Percentiles rank a stretch among this genome's conserved stretches.
Conservation (phyloP, 208 protist species). For the Porcisia deanei region DNA sequence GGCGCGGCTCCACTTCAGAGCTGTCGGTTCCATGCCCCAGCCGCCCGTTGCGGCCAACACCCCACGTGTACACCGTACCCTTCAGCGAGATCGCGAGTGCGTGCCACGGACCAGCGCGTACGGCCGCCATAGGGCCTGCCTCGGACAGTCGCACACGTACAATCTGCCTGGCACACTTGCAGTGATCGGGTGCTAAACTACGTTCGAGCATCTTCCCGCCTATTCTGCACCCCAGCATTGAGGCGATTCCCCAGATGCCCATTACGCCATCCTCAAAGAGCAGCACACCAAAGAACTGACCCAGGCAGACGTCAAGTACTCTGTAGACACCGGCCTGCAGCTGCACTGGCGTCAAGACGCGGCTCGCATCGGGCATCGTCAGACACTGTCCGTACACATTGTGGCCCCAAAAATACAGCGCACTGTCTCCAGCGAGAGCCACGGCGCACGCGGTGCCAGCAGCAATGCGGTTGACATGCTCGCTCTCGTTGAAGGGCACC, state of each 20-base stretch:
- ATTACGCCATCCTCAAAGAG: conserved; percentile 53
- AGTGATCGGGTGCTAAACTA: conserved; percentile 30
- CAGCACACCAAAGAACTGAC: conserved; percentile 47
- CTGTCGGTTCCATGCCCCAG: conserved; percentile 62
- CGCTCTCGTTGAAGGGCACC: conserved; percentile 35
- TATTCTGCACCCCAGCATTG: conserved; percentile 48
- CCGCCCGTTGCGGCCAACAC: conserved; percentile 46
- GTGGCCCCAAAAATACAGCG: conserved; percentile 73
- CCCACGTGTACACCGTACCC: conserved; percentile 78
- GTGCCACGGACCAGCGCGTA: conserved; percentile 68
- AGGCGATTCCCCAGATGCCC: conserved; percentile 55
- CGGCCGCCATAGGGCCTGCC: conserved; percentile 11
- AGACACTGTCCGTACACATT: conserved; percentile 81
- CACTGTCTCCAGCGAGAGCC: conserved; percentile 35
- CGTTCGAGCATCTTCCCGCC: conserved; percentile 23
- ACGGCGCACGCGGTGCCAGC: conserved; percentile 46
- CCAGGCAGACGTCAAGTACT: conserved; percentile 55
- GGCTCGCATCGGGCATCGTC: conserved; percentile 17
- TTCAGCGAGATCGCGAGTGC: conserved; percentile 49
- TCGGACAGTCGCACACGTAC: conserved; percentile 18
- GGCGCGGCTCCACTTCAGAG: conserved; percentile 38
- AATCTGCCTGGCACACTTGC: conserved; percentile 40
- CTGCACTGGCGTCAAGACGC: conserved; percentile 33
- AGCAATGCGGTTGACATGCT: conserved; percentile 39
- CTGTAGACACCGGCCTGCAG: conserved; percentile 26